phyloP scores from a whole-genome alignment of 208 protist species.

The Giardia muris region DNA sequence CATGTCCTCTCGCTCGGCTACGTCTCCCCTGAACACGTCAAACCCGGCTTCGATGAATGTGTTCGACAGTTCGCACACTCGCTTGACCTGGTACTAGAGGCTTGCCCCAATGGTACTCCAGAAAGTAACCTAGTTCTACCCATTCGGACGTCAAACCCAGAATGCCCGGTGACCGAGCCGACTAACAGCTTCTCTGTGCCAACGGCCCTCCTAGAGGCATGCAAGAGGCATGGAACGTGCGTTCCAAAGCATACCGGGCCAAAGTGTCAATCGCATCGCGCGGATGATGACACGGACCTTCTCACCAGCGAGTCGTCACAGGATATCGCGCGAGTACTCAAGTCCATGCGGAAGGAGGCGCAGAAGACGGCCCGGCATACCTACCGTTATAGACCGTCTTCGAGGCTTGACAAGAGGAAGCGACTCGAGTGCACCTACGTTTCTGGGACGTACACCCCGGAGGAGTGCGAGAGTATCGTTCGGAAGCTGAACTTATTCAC shows the following conservation, averaged over 20 bases:
- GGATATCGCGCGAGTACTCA: background rate
- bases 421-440: background rate
- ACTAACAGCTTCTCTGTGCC: too few species aligned
- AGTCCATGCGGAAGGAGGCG: background rate
- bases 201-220: too few species aligned
- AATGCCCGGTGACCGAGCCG: too few species aligned
- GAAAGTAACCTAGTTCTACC: too few species aligned
- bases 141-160: too few species aligned
- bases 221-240: too few species aligned
- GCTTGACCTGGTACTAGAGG: too few species aligned
- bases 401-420: too few species aligned
- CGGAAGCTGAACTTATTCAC: background rate
- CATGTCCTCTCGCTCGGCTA: background rate
- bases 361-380: background rate
- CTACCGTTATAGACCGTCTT: too few species aligned
- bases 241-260: too few species aligned
- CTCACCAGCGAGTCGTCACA: background rate
- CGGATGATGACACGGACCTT: background rate
- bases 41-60: background rate
- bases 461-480: background rate
- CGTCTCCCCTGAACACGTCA: background rate
- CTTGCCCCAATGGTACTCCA: too few species aligned
- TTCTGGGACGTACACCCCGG: background rate
- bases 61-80: too few species aligned
- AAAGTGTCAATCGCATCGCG: background rate